These are phyloP conservation scores for Yamadazyma insecticola DNA, from an alignment of 805 yeast species.

Conservation along the genomic window DNA sequence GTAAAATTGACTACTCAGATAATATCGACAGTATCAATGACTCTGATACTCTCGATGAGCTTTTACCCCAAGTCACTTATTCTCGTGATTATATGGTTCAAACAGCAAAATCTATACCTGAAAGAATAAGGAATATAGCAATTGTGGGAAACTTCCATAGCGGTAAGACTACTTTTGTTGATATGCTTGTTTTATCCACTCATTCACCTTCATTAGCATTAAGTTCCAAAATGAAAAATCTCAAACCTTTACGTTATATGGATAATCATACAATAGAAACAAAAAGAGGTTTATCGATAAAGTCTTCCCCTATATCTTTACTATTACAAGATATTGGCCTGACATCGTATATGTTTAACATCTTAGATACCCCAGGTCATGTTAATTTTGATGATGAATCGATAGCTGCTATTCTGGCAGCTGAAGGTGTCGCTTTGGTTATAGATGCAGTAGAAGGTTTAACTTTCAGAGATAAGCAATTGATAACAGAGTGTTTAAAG, in stretches of 20 bases:
- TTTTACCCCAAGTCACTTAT: conserved; percentile 40
- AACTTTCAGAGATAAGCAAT: conserved; percentile 46
- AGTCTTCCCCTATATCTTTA: conserved; percentile 57
- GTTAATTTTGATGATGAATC: conserved; percentile 76
- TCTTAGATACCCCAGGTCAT: conserved; percentile 93
- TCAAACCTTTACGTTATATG: conserved; percentile 59
- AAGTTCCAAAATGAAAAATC: too few relatives aligned
- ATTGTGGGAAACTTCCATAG: conserved; percentile 76
- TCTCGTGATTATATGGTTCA: conserved; percentile 59
- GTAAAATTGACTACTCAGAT: conserved; percentile 39
- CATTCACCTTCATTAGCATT: conserved; percentile 39
- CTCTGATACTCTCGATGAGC: conserved; percentile 35
- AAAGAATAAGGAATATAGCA: conserved; percentile 67
- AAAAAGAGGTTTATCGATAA: conserved; percentile 66
- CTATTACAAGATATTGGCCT: conserved; percentile 47
- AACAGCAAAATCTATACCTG: conserved; percentile 45
- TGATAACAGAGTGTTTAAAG: conserved; percentile 49
- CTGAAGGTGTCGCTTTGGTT: conserved; percentile 65
- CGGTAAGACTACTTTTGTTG: conserved; percentile 82
- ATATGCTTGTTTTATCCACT: conserved; percentile 60
- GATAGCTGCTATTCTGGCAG: conserved; percentile 48
- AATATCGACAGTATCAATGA: too few relatives aligned
- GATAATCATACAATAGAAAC: conserved; percentile 70
- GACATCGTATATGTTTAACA: conserved; percentile 54
- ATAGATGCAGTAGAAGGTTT: conserved; percentile 88